These are phyloP conservation scores for Tetrapisispora fleetii DNA, from an alignment of 805 yeast species.

Conservation along the genomic window DNA sequence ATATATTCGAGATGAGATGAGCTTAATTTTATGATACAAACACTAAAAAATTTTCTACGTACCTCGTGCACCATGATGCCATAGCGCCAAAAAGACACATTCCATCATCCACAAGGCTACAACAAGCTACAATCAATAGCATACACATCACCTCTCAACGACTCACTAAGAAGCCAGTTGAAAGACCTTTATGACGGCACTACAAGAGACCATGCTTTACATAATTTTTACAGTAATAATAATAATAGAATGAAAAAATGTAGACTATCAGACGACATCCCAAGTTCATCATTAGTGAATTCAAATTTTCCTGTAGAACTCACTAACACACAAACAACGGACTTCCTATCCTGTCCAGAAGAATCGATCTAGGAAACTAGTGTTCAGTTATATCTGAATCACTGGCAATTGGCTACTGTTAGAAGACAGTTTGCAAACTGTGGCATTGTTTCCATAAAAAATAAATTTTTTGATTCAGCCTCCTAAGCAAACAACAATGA, in stretches of 20 bases:
- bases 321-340: conserved; percentile 28
- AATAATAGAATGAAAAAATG: conserved; percentile 10
- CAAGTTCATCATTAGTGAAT: conserved; percentile 24
- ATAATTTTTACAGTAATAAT: background rate
- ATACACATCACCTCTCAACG: no score
- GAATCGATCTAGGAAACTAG: conserved; percentile 30
- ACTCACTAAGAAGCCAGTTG: background rate
- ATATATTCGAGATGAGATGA: conserved; percentile 5
- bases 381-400: conserved; percentile 25
- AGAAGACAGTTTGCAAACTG: conserved; percentile 29
- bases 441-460: conserved; percentile 30
- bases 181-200: no score
- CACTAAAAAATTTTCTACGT: conserved; percentile 3
- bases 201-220: no score
- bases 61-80: background rate
- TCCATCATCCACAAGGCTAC: background rate
- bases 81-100: background rate
- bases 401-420: conserved; percentile 33
- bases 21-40: conserved; percentile 7
- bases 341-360: conserved; percentile 31
- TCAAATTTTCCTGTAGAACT: conserved; percentile 1
- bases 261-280: conserved; percentile 33
- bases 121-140: background rate
- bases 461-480: conserved; percentile 26
- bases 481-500: conserved; percentile 10